Base-by-base conservation (phyloP, 192 early-diverging fungal genomes). In the Chytriomyces sp. region DNA sequence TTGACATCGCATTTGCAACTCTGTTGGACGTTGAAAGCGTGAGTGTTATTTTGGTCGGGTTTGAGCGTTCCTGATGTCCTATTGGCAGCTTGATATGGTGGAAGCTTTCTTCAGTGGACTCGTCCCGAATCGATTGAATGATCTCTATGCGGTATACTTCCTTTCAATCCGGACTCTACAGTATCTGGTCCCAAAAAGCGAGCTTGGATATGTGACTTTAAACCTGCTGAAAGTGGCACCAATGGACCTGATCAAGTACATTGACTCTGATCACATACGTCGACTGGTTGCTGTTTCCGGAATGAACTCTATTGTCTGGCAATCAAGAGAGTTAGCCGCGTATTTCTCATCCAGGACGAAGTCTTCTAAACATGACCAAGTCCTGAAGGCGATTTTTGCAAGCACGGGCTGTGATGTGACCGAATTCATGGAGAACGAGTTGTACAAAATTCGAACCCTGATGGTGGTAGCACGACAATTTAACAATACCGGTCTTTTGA, bases 61-160 rank as follows among this genome's bases (percentile, higher is more conserved):
- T 19, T 55, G 1, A 3, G 10, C 17, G n/a, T 53, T 4, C 19
- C 17, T 64, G 32, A 38, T 52, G 30, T 33, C 34, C n/a, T n/a
- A 17, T 39, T 17, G 37, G 3, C 49, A 78, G 67, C 40, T 57
- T 32, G 10, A 30, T 28, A 32, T n/a, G n/a, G 70, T 71, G 1
- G 19, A 67, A 30, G 14, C 28, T 31, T 80, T 80, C 65, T 80
- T 80, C 40, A 66, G 58, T 14, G 39, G 41, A 10, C 37, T 80
- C 10, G 36, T 56, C 12, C 44, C 78, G 7, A 73, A 52, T 4
- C 68, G 64, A 10, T 14, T 34, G 31, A 58, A 56, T 37, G 79
- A 80, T 44, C 39, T 63, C 5, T 36, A 77, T 4, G 79, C 79
- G n/a, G 31, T 66, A 5, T 80, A 77, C 52, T 77, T 70, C 37